Evolutionary conservation across 257 asterid species (phyloP), one percentile per base, ranked within the genome.

Genomic region (Nyctanthes arbortristis): DNA sequence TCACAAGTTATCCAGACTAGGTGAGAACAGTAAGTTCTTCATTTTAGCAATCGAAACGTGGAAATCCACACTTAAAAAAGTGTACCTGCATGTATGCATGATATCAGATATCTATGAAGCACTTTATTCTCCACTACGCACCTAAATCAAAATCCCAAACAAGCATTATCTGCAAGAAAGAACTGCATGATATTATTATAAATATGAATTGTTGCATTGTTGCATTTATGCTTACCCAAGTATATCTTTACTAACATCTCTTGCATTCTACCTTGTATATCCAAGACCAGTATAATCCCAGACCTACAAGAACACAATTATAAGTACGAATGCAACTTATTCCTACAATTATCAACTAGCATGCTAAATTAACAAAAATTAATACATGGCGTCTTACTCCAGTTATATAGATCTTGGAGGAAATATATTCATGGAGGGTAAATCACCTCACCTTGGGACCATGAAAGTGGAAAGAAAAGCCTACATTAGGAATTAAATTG

Each of bases 61-160:
- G 71, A 65, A 32, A 71, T 43, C 54, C 56, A 27, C 59, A 72
- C 24, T 63, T 59, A 45, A 76, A n/a, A n/a, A n/a, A n/a, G n/a
- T n/a, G 66, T 89, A 94, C 99, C 97, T 86, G 87, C n/a, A n/a
- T n/a, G n/a, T 67, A 91, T 61, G 79, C 89, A 78, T 65, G 92
- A 85, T 40, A 88, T 66, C 11, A 94, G 78, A 66, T 96, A 86
- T 82, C 81, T 84, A 24, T 86, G 97, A 66, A 94, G 96, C 82
- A 94, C 97, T 80, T 86, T 94, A 82, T 94, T 94, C 87, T 94
- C 99, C 83, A 94, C 97, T 67, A 94, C 98, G n/a, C 99, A 94
- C 93, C 99, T 94, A 75, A 68, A 78, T 71, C 20, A 65, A 75
- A 81, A 64, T 28, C 49, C 66, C 68, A 76, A 73, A 68, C 55